Evolutionary conservation across 2,329 filamentous ascomycete species (phyloP), one percentile per base, ranked within the genome.

Genomic region (Xylariaceae sp.): DNA sequence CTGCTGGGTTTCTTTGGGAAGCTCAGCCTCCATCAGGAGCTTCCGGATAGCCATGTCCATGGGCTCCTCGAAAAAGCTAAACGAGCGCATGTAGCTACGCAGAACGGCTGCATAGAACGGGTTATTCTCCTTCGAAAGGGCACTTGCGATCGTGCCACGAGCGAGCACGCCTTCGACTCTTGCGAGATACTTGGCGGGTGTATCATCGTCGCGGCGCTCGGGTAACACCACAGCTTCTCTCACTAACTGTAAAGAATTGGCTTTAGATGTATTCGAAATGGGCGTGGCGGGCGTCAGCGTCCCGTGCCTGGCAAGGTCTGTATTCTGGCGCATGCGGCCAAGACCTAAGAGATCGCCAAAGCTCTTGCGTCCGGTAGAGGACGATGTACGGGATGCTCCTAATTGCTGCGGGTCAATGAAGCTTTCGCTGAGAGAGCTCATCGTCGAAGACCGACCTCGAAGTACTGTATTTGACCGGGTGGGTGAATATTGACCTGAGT

Each of bases 1-100:
- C 69, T 99, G 94, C 73, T 99, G 94, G 0, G 94, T 97, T 76
- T 99, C 94, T 68, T 95, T 96, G 3, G 94, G 94, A 37, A 99
- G 76, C 73, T 97, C 93, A 2, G 94, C 92, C 71, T 97, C 92
- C 89, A 97, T 96, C 57, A 99, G 80, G 53, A 99, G 82, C 73
- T 97, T 97, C 44, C 94, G 87, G 64, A 97, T 87, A 1, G 93
- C 90, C 92, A 99, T 97, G 72, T 99, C 94, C 78, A 99, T 93
- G 0, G 94, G 94, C 67, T 97, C 93, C 34, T 91, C 92, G 69
- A 97, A 97, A 76, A 97, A 97, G 55, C 88, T 86, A 73, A 97
- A 97, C 17, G 88, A 88, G 56, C 93, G 86, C 88, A 97, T 97
- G 71, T 96, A 97, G 71, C 93, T 97, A 61, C 93, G 85, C 58